phyloP scores from a whole-genome alignment of 2,329 filamentous ascomycete species.

The Talaromyces sp. region DNA sequence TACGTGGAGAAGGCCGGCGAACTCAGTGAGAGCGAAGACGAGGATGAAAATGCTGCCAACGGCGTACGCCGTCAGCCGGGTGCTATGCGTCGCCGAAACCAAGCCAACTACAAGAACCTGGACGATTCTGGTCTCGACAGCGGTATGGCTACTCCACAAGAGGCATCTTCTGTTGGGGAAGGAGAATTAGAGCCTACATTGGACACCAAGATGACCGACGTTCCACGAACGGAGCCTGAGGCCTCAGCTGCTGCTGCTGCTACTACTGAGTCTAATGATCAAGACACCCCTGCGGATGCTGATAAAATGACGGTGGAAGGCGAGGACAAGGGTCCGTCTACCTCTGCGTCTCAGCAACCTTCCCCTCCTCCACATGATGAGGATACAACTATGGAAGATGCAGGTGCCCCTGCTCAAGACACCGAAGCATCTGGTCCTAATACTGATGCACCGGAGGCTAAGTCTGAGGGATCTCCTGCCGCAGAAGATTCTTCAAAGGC shows the following conservation, averaged over 20 bases:
- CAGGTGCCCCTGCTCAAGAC: conserved; percentile 19
- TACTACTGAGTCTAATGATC: conserved; percentile 33
- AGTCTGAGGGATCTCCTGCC: conserved; percentile 24
- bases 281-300: conserved; percentile 37
- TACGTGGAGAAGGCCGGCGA: conserved; percentile 76
- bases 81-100: conserved; percentile 55
- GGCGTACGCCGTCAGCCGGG: conserved; percentile 66
- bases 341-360: conserved; percentile 33
- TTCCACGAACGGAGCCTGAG: conserved; percentile 36
- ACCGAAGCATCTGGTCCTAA: conserved; percentile 20
- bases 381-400: conserved; percentile 46
- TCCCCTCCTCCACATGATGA: conserved; percentile 37
- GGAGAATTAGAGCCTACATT: conserved; percentile 42
- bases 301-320: conserved; percentile 35
- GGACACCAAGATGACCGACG: conserved; percentile 47
- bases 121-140: conserved; percentile 59
- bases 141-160: conserved; percentile 51
- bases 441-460: conserved; percentile 27
- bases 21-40: conserved; percentile 85
- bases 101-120: conserved; percentile 64
- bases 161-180: conserved; percentile 48
- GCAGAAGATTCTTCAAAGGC: conserved; percentile 23
- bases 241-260: conserved; percentile 36
- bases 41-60: conserved; percentile 71
- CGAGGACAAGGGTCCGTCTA: conserved; percentile 33